Base-by-base conservation (phyloP, 805 yeast genomes). In the Priceomyces fermenticarens region DNA sequence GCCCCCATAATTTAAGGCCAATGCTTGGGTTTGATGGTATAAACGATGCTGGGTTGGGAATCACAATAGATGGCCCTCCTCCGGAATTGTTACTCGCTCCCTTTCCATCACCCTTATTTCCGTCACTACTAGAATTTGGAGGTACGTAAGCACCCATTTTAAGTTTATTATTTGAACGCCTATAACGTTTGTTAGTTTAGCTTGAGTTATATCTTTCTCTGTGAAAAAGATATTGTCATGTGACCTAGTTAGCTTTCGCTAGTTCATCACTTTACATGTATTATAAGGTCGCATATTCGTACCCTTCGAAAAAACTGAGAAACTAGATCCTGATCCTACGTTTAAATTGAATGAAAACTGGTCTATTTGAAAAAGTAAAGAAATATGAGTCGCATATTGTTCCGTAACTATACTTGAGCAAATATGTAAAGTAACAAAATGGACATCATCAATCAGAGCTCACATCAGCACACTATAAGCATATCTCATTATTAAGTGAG, bases 1-100 rank as follows among this genome's bases (percentile, higher is more conserved):
- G 88, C 0, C 89, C 86, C 82, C 87, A 80, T 27, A 80, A 50
- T 46, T 65, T 63, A 39, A 83, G 65, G 0, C 87, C 88, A 15
- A 80, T 55, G 39, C 78, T 75, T 2, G 89, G 89, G 33, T 69
- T 60, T 20, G 44, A 45, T 14, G 56, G 58, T 13, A 53, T 47
- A 14, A 46, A 43, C n/a, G 39, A 14, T 11, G 49, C 31, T 15
- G 58, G 57, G 28, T 51, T 49, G 7, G 57, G 55, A 25, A 56
- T 48, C 16, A 43, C 32, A 25, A 48, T 41, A 14, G 45, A 41
- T 10, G 36, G 20, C 10, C 43, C 43, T 17, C 38, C 37, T 14
- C 41, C 46, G 3, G 30, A 28, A n/a, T 39, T 30, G n/a, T 40
- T 39, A 25, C 36, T 33, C n/a, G 32, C 32, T 10, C 35, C 35